phyloP scores from a whole-genome alignment of 2,329 filamentous ascomycete genomes.

The Penicillium janthinellum region DNA sequence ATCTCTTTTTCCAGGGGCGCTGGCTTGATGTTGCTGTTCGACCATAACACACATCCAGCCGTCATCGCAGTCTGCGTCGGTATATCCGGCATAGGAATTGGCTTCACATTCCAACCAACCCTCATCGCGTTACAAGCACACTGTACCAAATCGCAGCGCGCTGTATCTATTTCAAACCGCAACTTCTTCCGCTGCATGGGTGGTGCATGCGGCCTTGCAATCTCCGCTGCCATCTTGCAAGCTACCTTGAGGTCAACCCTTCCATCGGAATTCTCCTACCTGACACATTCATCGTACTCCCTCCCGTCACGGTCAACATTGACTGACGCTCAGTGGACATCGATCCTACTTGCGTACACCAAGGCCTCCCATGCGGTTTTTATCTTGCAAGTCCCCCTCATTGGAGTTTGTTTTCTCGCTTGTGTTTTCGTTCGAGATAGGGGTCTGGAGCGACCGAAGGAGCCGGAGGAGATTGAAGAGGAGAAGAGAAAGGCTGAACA shows the following conservation, averaged over 20 bases:
- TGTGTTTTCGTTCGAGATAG: slow-evolving; percentile 56
- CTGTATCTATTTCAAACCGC: slow-evolving; percentile 63
- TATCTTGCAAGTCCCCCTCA: slow-evolving; percentile 57
- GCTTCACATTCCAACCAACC: slow-evolving; percentile 55
- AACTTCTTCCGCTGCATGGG: slow-evolving; percentile 65
- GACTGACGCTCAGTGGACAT: slow-evolving; percentile 38
- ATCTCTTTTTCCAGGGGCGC: slow-evolving; percentile 41
- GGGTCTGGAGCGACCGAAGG: slow-evolving; percentile 47
- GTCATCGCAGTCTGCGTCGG: slow-evolving; percentile 55
- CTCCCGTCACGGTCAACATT: slow-evolving; percentile 34
- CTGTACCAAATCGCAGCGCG: slow-evolving; percentile 58
- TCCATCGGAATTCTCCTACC: slow-evolving; percentile 39
- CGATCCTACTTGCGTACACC: slow-evolving; percentile 55
- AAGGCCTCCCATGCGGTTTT: slow-evolving; percentile 59
- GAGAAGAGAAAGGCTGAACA: slow-evolving; percentile 33
- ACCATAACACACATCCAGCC: slow-evolving; percentile 47
- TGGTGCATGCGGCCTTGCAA: slow-evolving; percentile 59
- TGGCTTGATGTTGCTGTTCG: slow-evolving; percentile 56
- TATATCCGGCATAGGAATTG: slow-evolving; percentile 57
- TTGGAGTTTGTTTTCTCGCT: slow-evolving; percentile 53
- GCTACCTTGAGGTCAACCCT: slow-evolving; percentile 43
- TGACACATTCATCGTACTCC: slow-evolving; percentile 46
- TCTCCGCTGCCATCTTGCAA: slow-evolving; percentile 57
- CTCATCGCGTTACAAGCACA: slow-evolving; percentile 63
- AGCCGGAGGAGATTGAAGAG: slow-evolving; percentile 32